Conservation (phyloP, 805 yeast species). For the Pichia occidentalis region DNA sequence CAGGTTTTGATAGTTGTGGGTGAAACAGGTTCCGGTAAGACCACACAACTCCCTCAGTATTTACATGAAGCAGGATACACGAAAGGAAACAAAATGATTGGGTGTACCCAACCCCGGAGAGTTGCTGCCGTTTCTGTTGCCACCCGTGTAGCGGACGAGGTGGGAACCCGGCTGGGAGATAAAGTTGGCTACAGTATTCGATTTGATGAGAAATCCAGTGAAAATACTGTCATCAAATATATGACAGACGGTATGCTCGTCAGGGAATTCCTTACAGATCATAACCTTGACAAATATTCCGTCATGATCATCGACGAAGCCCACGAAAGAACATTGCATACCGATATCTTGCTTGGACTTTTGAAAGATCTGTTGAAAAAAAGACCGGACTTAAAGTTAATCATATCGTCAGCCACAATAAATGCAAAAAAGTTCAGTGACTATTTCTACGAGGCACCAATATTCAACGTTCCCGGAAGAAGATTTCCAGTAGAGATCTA, state of each 20-base stretch:
- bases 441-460: constrained; percentile 79
- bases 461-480: constrained; percentile 86
- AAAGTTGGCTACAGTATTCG: constrained; percentile 87
- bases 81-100: constrained; percentile 47
- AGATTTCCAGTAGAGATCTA: constrained; percentile 85
- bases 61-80: constrained; percentile 78
- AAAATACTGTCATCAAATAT: constrained; percentile 70
- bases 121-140: constrained; percentile 95
- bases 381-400: constrained; percentile 63
- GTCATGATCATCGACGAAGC: constrained; percentile 96
- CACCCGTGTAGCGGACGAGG: constrained; percentile 83
- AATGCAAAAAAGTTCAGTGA: constrained; percentile 82
- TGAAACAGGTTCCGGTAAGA: constrained; percentile 95
- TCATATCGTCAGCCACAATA: constrained; percentile 92
- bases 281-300: constrained; percentile 59
- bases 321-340: constrained; percentile 90
- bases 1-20: constrained; percentile 85
- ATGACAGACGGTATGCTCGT: constrained; percentile 95
- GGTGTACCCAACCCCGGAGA: constrained; percentile 91
- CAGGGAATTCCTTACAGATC: constrained; percentile 76
- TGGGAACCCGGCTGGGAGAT: constrained; percentile 70
- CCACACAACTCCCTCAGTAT: constrained; percentile 89
- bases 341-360: constrained; percentile 75
- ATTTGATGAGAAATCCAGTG: constrained; percentile 72
- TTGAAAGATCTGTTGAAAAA: constrained; percentile 59